Conservation (phyloP, 1,284 basidiomycete species). For the Meripilus lineatus region DNA sequence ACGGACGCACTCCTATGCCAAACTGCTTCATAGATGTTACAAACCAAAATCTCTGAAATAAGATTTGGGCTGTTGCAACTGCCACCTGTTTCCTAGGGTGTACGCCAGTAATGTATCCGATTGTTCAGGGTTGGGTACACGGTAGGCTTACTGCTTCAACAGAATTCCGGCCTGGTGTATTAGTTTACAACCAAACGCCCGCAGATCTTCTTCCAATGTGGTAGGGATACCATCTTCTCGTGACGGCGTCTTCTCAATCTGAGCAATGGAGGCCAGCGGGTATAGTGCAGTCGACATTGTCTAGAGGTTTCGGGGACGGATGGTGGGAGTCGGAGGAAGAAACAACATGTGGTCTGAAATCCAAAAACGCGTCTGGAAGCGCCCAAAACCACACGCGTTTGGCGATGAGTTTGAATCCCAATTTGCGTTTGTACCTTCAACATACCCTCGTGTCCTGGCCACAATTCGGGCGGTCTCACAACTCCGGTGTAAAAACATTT, state of each 20-base stretch:
- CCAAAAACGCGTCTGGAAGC: too few relatives aligned
- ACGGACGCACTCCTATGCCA: conserved; percentile 69
- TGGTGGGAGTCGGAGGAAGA: too few relatives aligned
- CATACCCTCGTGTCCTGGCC: too few relatives aligned
- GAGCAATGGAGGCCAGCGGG: conserved; percentile 78
- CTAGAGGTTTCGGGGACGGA: too few relatives aligned
- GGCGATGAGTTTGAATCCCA: too few relatives aligned
- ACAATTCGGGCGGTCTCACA: too few relatives aligned
- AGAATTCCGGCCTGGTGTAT: conserved; percentile 94
- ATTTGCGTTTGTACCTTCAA: too few relatives aligned
- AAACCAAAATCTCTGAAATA: conserved; percentile 97
- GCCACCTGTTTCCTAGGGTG: conserved; percentile 86
- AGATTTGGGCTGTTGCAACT: conserved; percentile 92
- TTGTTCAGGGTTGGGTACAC: background rate
- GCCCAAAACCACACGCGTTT: too few relatives aligned
- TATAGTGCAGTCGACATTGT: conserved; percentile 67
- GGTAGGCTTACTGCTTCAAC: conserved; percentile 65
- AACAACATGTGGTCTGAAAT: too few relatives aligned
- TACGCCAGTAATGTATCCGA: background rate
- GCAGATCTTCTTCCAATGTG: conserved; percentile 81
- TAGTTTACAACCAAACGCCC: conserved; percentile 85
- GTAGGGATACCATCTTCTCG: conserved; percentile 74
- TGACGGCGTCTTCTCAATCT: conserved; percentile 80
- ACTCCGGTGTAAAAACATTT: too few relatives aligned
- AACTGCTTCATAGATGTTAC: conserved; percentile 94